phyloP scores from a whole-genome alignment of 2,329 filamentous ascomycete species.

The Alternaria gansuensis region DNA sequence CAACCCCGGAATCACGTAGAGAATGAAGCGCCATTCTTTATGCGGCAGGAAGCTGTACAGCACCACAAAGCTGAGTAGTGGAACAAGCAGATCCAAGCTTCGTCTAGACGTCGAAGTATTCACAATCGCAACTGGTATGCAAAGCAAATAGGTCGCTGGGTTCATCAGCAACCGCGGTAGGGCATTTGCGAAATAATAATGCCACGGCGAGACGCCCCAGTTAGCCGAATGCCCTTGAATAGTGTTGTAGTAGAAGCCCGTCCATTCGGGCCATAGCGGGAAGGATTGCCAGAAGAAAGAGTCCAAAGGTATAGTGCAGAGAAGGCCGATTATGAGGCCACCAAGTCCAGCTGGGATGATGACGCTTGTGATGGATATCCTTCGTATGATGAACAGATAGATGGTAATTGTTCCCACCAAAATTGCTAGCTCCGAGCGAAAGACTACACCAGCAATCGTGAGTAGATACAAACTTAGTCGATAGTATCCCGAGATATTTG shows the following conservation, averaged over 20 bases:
- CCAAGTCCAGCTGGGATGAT: conserved; percentile 72
- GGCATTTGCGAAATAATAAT: conserved; percentile 85
- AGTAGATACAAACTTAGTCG: conserved; percentile 76
- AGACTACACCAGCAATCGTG: conserved; percentile 81
- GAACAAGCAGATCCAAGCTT: conserved; percentile 66
- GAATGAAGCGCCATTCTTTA: conserved; percentile 95
- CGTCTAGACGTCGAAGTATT: conserved; percentile 56
- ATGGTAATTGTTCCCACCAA: conserved; percentile 74
- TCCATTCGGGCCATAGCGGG: conserved; percentile 86
- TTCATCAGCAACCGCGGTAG: conserved; percentile 86
- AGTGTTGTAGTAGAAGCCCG: conserved; percentile 90
- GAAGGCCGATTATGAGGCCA: conserved; percentile 72
- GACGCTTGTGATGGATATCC: conserved; percentile 63
- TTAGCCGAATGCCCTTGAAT: conserved; percentile 80
- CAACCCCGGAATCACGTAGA: conserved; percentile 83
- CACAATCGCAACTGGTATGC: conserved; percentile 61
- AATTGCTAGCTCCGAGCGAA: conserved; percentile 88
- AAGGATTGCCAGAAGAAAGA: conserved; percentile 90
- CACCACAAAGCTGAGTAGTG: conserved; percentile 74
- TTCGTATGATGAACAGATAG: conserved; percentile 67
- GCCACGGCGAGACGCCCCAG: conserved; percentile 87
- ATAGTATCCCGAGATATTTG: conserved; percentile 58
- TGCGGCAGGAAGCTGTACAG: conserved; percentile 91
- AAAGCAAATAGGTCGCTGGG: conserved; percentile 68
- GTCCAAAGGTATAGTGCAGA: conserved; percentile 78